These are phyloP conservation scores for Phytophthora boehmeriae DNA, from an alignment of 352 stramenopile species.

Conservation along the genomic window DNA sequence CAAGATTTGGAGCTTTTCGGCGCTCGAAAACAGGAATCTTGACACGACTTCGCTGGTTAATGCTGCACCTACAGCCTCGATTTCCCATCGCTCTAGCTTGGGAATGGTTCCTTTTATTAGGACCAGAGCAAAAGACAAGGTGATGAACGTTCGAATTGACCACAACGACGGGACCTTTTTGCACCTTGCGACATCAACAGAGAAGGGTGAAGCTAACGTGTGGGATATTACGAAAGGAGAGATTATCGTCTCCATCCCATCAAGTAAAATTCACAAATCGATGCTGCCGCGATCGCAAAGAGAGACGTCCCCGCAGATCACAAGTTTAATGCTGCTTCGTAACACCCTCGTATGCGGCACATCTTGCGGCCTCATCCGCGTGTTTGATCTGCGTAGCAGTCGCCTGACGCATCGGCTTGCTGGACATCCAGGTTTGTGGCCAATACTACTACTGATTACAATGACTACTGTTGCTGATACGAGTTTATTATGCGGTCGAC, in stretches of 20 bases:
- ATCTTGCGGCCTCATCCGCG: constrained; percentile 86
- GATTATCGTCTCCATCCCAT: constrained; percentile 78
- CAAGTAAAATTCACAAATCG: constrained; percentile 85
- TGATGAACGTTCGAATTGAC: constrained; percentile 81
- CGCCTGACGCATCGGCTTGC: constrained; percentile 82
- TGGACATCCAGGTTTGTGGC: constrained; percentile 74
- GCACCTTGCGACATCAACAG: constrained; percentile 82
- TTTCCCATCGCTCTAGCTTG: constrained; percentile 82
- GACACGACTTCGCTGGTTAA: constrained; percentile 58
- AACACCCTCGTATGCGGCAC: constrained; percentile 89
- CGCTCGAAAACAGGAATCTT: constrained; percentile 56
- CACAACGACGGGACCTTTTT: constrained; percentile 83
- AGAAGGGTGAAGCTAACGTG: constrained; percentile 87
- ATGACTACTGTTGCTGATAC: neutral
- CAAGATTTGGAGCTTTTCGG: constrained; percentile 84
- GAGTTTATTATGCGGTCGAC: constrained; percentile 9
- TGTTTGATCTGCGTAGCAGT: constrained; percentile 85
- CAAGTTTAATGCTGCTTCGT: constrained; percentile 87
- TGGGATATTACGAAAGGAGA: constrained; percentile 90
- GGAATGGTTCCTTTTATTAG: constrained; percentile 86
- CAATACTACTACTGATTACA: neutral
- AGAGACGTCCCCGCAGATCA: constrained; percentile 76
- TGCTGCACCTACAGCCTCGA: constrained; percentile 60
- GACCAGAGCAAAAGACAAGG: constrained; percentile 77
- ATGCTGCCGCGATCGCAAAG: constrained; percentile 70